Base-by-base conservation (phyloP, 768 basidiomycete species). In the Boletus edulis region DNA sequence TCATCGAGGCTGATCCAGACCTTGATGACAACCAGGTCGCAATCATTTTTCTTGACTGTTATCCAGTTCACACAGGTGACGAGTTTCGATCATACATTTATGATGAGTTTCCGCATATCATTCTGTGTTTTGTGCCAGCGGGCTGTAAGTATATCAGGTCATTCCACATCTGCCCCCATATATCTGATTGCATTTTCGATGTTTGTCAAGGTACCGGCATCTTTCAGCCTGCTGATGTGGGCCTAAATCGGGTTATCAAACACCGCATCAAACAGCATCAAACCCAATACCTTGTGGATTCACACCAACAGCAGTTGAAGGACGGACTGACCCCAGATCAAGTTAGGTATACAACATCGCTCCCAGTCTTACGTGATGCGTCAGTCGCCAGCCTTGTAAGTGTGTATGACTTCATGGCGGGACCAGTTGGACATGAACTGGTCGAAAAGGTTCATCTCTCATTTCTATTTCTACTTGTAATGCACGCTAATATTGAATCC, bases 51-150 rank as follows among this genome's bases (percentile, higher is more conserved):
- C 20, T 20, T 20, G 20, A 20, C 20, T 20, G 57, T 20, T 73
- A 69, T 29, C 63, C 67, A 5, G 66, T 73, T 14, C 69, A 73
- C 32, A 62, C 56, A 4, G 46, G 67, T 22, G 24, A 64, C 18
- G 57, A 62, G 4, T 70, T 72, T 46, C 7, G 11, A 2, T 39
- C 32, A n/a, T 54, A 48, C 13, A n/a, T 61, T 42, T 13, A 38
- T 43, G 10, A 63, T 50, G 46, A 49, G 3, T 49, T 35, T 6
- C 42, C 41, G 0, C 18, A 53, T 5, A 15, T 61, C n/a, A 35
- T 47, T 13, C 34, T 35, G 22, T 47, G 46, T 5, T 47, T 47
- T 11, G 20, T 47, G 6, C 46, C 34, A 15, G 32, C 46, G 22
- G 20, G 46, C 10, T 47, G 46, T 47, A 31, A n/a, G 44, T 45